Conservation (phyloP, 371 early-diverging fungal species). For the Apophysomyces elegans region DNA sequence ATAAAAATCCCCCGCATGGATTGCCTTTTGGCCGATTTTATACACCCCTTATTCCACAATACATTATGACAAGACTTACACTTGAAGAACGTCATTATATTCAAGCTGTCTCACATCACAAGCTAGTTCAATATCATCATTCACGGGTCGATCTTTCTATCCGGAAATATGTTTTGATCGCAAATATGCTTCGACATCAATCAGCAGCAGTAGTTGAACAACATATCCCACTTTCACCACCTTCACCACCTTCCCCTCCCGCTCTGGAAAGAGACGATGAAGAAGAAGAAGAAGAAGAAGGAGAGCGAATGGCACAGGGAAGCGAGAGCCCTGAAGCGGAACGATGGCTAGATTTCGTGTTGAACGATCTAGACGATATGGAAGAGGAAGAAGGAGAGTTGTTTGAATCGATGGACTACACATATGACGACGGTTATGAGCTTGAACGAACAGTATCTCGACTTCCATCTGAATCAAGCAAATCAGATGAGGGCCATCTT, state of each 20-base stretch:
- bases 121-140: neutral
- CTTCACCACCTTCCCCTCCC: too few species aligned
- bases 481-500: neutral
- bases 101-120: constrained; percentile 1
- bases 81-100: neutral
- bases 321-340: neutral
- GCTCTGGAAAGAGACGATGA: neutral
- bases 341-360: constrained; percentile 8
- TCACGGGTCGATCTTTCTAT: constrained; percentile 8
- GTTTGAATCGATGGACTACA: neutral
- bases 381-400: constrained; percentile 1
- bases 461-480: neutral
- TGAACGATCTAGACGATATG: neutral
- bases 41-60: neutral
- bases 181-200: constrained; percentile 17
- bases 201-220: constrained; percentile 14
- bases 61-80: neutral
- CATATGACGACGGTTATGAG: constrained; percentile 1
- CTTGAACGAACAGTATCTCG: neutral
- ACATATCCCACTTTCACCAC: neutral
- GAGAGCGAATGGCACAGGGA: constrained; percentile 18
- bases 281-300: constrained; percentile 34
- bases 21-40: neutral
- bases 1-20: constrained; percentile 5
- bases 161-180: constrained; percentile 15